A percentile compares a stretch with the other conserved stretches of the same genome.
Conservation (phyloP, 345 rosid species). For the Tarenaya hassleriana region DNA sequence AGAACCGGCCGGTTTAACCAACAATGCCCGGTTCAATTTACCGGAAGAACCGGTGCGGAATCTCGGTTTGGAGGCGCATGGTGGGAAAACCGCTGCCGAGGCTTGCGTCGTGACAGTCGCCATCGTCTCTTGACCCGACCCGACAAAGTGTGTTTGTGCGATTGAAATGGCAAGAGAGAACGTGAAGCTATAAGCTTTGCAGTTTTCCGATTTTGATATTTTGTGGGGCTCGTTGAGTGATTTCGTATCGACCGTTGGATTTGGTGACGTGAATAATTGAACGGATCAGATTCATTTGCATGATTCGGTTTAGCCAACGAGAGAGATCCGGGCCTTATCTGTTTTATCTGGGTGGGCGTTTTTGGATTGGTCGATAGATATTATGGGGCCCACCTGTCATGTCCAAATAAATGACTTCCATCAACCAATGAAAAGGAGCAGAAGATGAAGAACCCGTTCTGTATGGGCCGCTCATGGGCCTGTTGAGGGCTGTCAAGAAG, state of each 20-base stretch:
- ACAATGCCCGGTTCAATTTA: conserved; percentile 35
- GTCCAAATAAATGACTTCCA: too few relatives aligned
- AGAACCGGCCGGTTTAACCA: conserved; percentile 33
- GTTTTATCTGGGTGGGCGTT: conserved; percentile 37
- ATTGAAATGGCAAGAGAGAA: background rate
- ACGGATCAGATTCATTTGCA: conserved; percentile 14
- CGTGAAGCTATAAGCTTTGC: background rate
- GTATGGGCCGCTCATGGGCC: too few relatives aligned
- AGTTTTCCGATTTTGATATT: conserved; percentile 17
- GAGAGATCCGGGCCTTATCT: conserved; percentile 38
- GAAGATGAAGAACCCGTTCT: too few relatives aligned
- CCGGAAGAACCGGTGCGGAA: conserved; percentile 48
- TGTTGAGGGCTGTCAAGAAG: too few relatives aligned
- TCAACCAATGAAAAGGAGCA: too few relatives aligned
- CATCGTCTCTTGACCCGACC: conserved; percentile 25
- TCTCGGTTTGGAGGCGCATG: conserved; percentile 31
- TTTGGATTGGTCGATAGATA: conserved; percentile 50
- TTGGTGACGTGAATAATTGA: conserved; percentile 4
- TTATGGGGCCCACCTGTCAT: conserved; percentile 42
- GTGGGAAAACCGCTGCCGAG: conserved; percentile 61
- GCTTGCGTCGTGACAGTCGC: conserved; percentile 70
- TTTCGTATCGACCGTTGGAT: conserved; percentile 17
- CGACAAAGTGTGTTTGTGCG: background rate
- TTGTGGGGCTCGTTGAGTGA: conserved; percentile 55
- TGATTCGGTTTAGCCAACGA: background rate